Percentiles rank a stretch among this genome's conserved stretches.
These are phyloP conservation scores for Penicillium diatomitis DNA, from an alignment of 495 filamentous ascomycete genomes.

Conservation along the genomic window DNA sequence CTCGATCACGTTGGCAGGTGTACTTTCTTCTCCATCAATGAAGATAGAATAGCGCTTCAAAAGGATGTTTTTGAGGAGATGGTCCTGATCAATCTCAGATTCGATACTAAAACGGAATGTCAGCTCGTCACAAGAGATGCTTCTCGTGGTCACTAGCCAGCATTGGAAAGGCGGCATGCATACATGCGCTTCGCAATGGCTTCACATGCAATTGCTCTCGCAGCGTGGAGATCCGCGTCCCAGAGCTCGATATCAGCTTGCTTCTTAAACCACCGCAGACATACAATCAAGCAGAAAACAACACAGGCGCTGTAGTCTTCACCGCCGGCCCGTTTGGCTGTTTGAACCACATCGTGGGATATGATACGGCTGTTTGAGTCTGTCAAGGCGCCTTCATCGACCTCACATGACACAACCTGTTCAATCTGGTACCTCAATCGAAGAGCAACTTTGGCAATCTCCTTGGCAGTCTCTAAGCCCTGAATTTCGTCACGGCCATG, in stretches of 20 bases:
- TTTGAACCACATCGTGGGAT: slow-evolving; percentile 64
- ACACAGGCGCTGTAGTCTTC: slow-evolving; percentile 67
- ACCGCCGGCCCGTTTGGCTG: slow-evolving; percentile 73
- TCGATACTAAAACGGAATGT: slow-evolving; percentile 53
- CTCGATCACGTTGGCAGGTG: slow-evolving; percentile 79
- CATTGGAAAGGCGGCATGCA: not conserved
- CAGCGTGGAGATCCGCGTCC: slow-evolving; percentile 76
- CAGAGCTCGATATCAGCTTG: slow-evolving; percentile 78
- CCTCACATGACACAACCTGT: slow-evolving; percentile 76
- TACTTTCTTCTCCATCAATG: slow-evolving; percentile 56
- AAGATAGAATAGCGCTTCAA: slow-evolving; percentile 86
- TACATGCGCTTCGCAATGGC: slow-evolving; percentile 87
- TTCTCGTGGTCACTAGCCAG: too few species aligned
- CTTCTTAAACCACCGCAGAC: slow-evolving; percentile 81
- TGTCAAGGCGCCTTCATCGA: slow-evolving; percentile 63
- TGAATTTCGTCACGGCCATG: slow-evolving; percentile 23
- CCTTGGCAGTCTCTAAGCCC: slow-evolving; percentile 48
- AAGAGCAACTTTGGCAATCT: slow-evolving; percentile 81
- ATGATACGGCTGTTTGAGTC: slow-evolving; percentile 75
- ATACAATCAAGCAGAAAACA: slow-evolving; percentile 77
- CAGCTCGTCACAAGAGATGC: too few species aligned
- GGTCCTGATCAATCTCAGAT: slow-evolving; percentile 61
- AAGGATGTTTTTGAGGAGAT: slow-evolving; percentile 71
- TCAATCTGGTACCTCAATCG: slow-evolving; percentile 88
- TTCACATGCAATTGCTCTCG: slow-evolving; percentile 79